Percentiles rank a stretch among this genome's conserved stretches.
Conservation (phyloP, 164 flowering plant species). For the Sextonia rubra region DNA sequence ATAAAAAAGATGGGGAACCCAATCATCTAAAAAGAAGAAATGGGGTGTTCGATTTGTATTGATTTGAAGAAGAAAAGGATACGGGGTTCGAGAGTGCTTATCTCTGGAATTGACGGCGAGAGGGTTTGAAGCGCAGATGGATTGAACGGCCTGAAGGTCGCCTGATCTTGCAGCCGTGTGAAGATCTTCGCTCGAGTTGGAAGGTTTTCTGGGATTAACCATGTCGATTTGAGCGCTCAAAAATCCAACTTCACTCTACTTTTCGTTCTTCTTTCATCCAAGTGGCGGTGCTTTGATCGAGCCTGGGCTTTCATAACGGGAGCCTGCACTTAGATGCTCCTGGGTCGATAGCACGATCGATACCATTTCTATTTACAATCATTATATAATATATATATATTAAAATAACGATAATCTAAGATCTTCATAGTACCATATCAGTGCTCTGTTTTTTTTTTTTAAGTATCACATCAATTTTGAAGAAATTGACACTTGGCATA, state of each 20-base stretch:
- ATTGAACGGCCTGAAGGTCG: slow-evolving; percentile 45
- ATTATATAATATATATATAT: too few species aligned
- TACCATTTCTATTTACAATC: too few species aligned
- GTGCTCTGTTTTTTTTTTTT: too few species aligned
- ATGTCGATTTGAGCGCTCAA: not conserved
- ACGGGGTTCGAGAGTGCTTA: slow-evolving; percentile 94
- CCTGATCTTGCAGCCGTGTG: slow-evolving; percentile 82
- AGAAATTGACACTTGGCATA: too few species aligned
- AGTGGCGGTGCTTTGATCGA: too few species aligned
- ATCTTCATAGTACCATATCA: too few species aligned
- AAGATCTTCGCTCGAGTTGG: slow-evolving; percentile 18
- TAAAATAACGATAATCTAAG: too few species aligned
- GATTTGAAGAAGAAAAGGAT: slow-evolving; percentile 34
- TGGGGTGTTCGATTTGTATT: too few species aligned
- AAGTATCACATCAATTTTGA: too few species aligned
- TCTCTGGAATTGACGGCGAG: slow-evolving; percentile 78
- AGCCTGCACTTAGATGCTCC: too few species aligned
- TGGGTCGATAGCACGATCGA: too few species aligned
- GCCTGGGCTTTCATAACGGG: too few species aligned
- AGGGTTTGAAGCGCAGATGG: slow-evolving; percentile 56
- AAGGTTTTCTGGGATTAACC: slow-evolving; percentile 1
- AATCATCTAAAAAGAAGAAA: not conserved
- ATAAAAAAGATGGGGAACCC: not conserved
- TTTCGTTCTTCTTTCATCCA: not conserved
- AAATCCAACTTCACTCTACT: slow-evolving; percentile 13